Evolutionary conservation across 1,284 basidiomycete species (phyloP).

Genomic region (Fistulinella cinereoalba): DNA sequence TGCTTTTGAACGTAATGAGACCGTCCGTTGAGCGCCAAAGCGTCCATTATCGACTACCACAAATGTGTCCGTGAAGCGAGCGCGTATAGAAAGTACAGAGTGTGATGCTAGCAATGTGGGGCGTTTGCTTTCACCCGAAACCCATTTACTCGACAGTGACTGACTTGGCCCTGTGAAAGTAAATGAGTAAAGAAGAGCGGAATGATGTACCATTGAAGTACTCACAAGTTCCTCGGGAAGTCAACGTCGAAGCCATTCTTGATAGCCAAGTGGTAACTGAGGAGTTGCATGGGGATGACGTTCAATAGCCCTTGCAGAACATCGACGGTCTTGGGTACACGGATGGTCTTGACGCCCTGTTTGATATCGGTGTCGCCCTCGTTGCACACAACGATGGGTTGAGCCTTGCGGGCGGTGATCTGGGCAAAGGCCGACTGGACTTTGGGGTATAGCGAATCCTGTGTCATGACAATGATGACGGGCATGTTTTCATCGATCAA

Average conservation of each 20-base stretch:
- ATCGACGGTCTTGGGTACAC: constrained; percentile 93
- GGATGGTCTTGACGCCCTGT: constrained; percentile 78
- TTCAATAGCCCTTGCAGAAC: constrained; percentile 95
- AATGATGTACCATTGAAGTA: constrained; percentile 4
- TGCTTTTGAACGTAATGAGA: constrained; percentile 4
- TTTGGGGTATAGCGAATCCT: constrained; percentile 98
- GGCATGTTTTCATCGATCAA: constrained; percentile 98
- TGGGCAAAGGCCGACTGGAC: constrained; percentile 95
- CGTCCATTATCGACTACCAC: constrained; percentile 30
- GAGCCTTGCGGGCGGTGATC: constrained; percentile 95
- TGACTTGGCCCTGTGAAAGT: constrained; percentile 66
- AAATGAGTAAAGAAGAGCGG: constrained; percentile 10
- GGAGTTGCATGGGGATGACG: constrained; percentile 93
- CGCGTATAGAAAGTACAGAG: constrained; percentile 8
- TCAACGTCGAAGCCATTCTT: constrained; percentile 97
- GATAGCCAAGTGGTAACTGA: constrained; percentile 96
- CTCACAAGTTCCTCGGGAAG: constrained; percentile 94
- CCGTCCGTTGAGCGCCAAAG: constrained; percentile 23
- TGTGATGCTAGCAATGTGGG: constrained; percentile 4
- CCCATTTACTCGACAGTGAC: constrained; percentile 79
- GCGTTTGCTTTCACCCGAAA: too few relatives aligned
- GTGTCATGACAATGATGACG: constrained; percentile 98
- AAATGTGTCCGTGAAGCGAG: constrained; percentile 22
- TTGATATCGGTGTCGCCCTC: constrained; percentile 86
- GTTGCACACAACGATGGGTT: constrained; percentile 95